A percentile compares a stretch with the other conserved stretches of the same genome.
These are phyloP conservation scores for Phytomonas francai DNA, from an alignment of 208 protist genomes.

Conservation along the genomic window DNA sequence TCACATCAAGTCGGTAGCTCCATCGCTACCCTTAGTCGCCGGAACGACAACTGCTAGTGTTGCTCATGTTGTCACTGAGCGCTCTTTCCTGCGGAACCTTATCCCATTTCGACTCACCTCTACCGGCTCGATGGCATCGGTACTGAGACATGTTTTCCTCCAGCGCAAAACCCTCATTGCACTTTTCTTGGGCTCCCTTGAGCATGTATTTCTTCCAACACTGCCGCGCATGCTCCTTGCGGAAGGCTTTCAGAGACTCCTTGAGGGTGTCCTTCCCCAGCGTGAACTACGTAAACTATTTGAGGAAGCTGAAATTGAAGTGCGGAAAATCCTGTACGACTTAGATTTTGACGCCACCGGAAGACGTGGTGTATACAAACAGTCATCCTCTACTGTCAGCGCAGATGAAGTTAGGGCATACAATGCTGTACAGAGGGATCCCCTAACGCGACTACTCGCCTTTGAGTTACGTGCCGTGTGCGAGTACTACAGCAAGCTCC, in stretches of 20 bases:
- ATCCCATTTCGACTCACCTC: slow-evolving; percentile 67
- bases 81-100: slow-evolving; percentile 65
- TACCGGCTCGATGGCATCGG: slow-evolving; percentile 33
- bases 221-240: slow-evolving; percentile 77
- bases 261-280: slow-evolving; percentile 58
- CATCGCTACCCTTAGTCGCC: background rate
- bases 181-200: slow-evolving; percentile 44
- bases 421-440: slow-evolving; percentile 35
- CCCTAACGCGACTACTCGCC: slow-evolving; percentile 50
- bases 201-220: slow-evolving; percentile 62
- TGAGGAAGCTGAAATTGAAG: slow-evolving; percentile 58
- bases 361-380: background rate
- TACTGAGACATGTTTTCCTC: slow-evolving; percentile 70
- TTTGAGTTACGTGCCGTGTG: slow-evolving; percentile 68
- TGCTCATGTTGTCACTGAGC: slow-evolving; percentile 13
- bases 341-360: slow-evolving; percentile 15
- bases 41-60: background rate
- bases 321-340: slow-evolving; percentile 41
- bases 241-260: slow-evolving; percentile 68
- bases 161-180: slow-evolving; percentile 53
- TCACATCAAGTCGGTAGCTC: background rate
- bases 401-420: slow-evolving; percentile 20
- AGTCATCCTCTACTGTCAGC: background rate
- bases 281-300: slow-evolving; percentile 73
- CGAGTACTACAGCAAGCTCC: slow-evolving; percentile 54